Evolutionary conservation across 371 early-diverging fungal genomes (phyloP).

Genomic region (Mucor velutinosus): DNA sequence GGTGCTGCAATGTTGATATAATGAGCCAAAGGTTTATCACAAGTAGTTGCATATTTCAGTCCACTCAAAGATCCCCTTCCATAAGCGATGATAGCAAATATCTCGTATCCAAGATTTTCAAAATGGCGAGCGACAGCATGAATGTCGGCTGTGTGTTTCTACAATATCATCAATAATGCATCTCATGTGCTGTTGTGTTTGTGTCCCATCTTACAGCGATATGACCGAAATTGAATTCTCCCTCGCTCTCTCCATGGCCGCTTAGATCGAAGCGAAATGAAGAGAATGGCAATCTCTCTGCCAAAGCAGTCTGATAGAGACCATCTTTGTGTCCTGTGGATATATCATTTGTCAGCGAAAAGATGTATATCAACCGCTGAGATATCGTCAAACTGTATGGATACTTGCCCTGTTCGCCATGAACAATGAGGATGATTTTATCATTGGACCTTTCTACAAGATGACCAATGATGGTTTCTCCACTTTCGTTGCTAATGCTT

Average conservation of each 20-base stretch:
- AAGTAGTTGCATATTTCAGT: slow-evolving; percentile 53
- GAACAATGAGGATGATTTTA: slow-evolving; percentile 23
- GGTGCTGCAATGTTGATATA: slow-evolving; percentile 51
- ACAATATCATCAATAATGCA: neutral
- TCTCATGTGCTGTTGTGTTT: neutral
- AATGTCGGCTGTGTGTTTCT: slow-evolving; percentile 50
- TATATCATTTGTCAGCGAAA: too few relatives aligned
- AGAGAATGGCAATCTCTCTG: slow-evolving; percentile 46
- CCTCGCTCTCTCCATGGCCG: slow-evolving; percentile 55
- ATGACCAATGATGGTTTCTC: slow-evolving; percentile 20
- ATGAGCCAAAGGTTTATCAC: slow-evolving; percentile 35
- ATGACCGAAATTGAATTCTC: slow-evolving; percentile 42
- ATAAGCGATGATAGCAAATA: slow-evolving; percentile 53
- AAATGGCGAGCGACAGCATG: slow-evolving; percentile 46
- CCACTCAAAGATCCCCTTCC: slow-evolving; percentile 50
- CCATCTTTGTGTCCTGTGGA: slow-evolving; percentile 51
- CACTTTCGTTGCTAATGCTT: slow-evolving; percentile 10
- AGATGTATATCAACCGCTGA: too few relatives aligned
- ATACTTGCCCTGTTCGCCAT: slow-evolving; percentile 30
- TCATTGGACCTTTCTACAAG: slow-evolving; percentile 14
- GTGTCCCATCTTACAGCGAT: slow-evolving; percentile 25
- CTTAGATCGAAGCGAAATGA: slow-evolving; percentile 57
- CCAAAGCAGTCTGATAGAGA: slow-evolving; percentile 49
- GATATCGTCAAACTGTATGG: too few relatives aligned
- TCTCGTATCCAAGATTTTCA: slow-evolving; percentile 50